Conservation (phyloP, 2,329 filamentous ascomycete genomes). For the Zelopaecilomyces penicillatus region DNA sequence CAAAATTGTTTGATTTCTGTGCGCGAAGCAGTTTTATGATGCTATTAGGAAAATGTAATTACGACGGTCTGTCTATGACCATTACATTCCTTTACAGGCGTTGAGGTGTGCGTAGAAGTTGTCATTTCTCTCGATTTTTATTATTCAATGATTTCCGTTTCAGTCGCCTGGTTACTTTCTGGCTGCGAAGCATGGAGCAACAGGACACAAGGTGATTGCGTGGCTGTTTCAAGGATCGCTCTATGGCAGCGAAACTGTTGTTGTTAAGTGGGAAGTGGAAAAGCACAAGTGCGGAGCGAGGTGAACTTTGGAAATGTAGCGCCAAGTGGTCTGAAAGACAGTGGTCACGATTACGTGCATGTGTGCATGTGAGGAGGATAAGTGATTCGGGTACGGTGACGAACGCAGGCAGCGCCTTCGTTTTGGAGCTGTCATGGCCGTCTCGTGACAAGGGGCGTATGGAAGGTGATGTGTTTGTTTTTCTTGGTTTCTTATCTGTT, state of each 20-base stretch:
- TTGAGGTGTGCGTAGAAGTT: conserved; percentile 23
- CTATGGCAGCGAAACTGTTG: no score
- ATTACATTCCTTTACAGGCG: conserved; percentile 31
- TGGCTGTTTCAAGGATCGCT: no score
- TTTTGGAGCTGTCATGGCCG: background rate
- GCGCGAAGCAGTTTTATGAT: conserved; percentile 7
- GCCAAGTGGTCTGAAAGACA: no score
- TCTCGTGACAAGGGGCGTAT: background rate
- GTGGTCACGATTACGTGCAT: no score
- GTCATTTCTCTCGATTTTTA: conserved; percentile 10
- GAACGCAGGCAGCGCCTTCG: background rate
- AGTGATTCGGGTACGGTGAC: no score
- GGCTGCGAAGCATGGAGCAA: no score
- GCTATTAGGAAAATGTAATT: conserved; percentile 27
- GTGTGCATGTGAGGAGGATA: no score
- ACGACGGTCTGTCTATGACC: conserved; percentile 26
- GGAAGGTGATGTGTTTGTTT: conserved; percentile 1
- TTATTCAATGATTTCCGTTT: background rate
- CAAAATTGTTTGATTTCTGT: conserved; percentile 5
- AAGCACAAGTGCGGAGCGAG: no score
- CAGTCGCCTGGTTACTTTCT: background rate
- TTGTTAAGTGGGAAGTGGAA: no score
- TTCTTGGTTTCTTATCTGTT: conserved; percentile 2
- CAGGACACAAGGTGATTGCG: no score
- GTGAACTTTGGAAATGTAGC: no score